A percentile compares a stretch with the other conserved stretches of the same genome.
Evolutionary conservation across 768 basidiomycete species (phyloP).

Genomic region (Sarcomyxa edulis): DNA sequence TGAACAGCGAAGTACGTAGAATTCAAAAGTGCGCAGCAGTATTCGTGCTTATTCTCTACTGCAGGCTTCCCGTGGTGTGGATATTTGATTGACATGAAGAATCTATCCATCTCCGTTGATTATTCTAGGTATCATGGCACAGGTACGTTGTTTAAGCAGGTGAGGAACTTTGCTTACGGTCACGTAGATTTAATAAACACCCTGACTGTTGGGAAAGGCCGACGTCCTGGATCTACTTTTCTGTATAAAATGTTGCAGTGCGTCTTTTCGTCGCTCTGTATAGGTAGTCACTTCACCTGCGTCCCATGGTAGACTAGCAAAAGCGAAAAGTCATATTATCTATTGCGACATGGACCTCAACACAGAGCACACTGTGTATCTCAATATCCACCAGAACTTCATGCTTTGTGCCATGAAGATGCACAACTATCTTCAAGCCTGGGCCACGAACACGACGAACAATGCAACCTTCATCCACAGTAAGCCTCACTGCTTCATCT

Average conservation of each 20-base stretch:
- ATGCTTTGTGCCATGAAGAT: slow-evolving; percentile 81
- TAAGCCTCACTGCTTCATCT: slow-evolving; percentile 22
- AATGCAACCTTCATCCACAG: slow-evolving; percentile 50
- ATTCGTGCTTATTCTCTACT: background rate
- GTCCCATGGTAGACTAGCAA: slow-evolving; percentile 71
- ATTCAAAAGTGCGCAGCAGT: too few relatives aligned
- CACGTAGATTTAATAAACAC: slow-evolving; percentile 50
- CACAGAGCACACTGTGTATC: slow-evolving; percentile 49
- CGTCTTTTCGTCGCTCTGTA: too few relatives aligned
- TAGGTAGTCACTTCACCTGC: too few relatives aligned
- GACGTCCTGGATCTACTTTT: slow-evolving; percentile 62
- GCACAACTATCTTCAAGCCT: slow-evolving; percentile 71
- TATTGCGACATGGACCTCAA: slow-evolving; percentile 77
- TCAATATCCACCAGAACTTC: slow-evolving; percentile 87
- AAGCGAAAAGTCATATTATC: slow-evolving; percentile 71
- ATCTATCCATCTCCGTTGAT: slow-evolving; percentile 77
- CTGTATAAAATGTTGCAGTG: slow-evolving; percentile 72
- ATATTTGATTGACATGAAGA: slow-evolving; percentile 65
- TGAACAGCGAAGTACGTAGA: slow-evolving; percentile 13
- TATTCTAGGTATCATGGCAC: slow-evolving; percentile 61
- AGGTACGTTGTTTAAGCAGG: slow-evolving; percentile 29
- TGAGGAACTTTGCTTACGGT: background rate
- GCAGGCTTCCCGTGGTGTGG: slow-evolving; percentile 95
- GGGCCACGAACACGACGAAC: slow-evolving; percentile 40
- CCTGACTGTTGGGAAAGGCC: slow-evolving; percentile 64